A percentile compares a stretch with the other conserved stretches of the same genome.
These are phyloP conservation scores for Simmondsia chinensis DNA, from an alignment of 148 eudicot genomes.

Conservation along the genomic window DNA sequence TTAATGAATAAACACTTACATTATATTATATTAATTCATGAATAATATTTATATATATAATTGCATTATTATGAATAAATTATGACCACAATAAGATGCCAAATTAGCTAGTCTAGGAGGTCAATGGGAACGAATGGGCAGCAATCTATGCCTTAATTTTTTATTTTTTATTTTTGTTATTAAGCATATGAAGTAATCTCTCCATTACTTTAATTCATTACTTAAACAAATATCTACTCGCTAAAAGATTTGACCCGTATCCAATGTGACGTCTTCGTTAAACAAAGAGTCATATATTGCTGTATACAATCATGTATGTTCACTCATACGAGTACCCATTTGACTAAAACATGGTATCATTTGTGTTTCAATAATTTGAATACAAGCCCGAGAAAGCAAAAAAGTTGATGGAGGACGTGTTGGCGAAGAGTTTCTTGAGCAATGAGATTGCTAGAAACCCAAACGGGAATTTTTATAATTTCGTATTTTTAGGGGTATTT, in stretches of 20 bases:
- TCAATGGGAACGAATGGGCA: slow-evolving; percentile 21
- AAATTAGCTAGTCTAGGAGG: slow-evolving; percentile 9
- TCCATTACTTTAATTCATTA: not conserved
- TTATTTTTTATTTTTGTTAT: slow-evolving; percentile 1
- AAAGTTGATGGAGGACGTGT: too few species aligned
- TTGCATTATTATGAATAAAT: too few species aligned
- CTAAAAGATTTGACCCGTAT: slow-evolving; percentile 14
- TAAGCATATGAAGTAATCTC: slow-evolving; percentile 7
- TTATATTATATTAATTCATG: too few species aligned
- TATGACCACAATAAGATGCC: slow-evolving; percentile 9
- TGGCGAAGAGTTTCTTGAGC: too few species aligned
- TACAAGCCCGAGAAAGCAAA: too few species aligned
- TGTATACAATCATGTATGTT: too few species aligned
- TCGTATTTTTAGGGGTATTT: too few species aligned
- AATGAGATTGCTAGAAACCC: too few species aligned
- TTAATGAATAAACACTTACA: too few species aligned
- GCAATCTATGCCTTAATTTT: slow-evolving; percentile 7
- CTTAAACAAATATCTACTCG: slow-evolving; percentile 13
- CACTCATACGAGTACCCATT: not conserved
- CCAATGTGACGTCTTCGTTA: slow-evolving; percentile 17
- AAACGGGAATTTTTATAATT: too few species aligned
- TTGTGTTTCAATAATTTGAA: too few species aligned
- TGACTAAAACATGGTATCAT: slow-evolving; percentile 8
- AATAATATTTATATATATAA: too few species aligned
- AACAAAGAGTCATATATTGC: slow-evolving; percentile 18